A percentile compares a stretch with the other conserved stretches of the same genome.
Evolutionary conservation across 805 yeast species (phyloP).

Genomic region (Diddensiella caesifluorescens): DNA sequence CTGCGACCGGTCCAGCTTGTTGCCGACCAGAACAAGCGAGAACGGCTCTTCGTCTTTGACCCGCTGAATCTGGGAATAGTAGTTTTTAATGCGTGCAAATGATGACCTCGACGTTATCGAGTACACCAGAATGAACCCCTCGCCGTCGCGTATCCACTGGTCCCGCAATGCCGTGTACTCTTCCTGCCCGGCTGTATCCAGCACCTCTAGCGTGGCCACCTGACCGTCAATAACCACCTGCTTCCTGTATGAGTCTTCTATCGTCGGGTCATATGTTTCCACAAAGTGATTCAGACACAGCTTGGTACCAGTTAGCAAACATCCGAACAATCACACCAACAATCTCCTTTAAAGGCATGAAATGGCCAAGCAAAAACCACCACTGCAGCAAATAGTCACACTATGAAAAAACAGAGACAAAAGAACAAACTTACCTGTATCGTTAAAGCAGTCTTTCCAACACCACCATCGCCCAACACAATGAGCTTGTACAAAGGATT

Average conservation of each 20-base stretch:
- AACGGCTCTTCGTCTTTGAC: constrained; percentile 51
- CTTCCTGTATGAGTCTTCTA: constrained; percentile 64
- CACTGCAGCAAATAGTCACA: no score
- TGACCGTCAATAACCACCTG: constrained; percentile 78
- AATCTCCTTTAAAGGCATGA: no score
- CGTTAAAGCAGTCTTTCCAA: constrained; percentile 95
- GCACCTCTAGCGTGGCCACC: constrained; percentile 70
- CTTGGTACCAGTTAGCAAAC: constrained; percentile 8
- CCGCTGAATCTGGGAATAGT: constrained; percentile 71
- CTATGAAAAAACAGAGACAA: constrained; percentile 45
- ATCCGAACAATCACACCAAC: no score
- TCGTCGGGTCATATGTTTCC: constrained; percentile 97
- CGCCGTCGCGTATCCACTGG: constrained; percentile 91
- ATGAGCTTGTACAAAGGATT: constrained; percentile 64
- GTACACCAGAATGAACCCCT: constrained; percentile 85
- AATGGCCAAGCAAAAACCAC: no score
- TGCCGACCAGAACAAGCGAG: constrained; percentile 89
- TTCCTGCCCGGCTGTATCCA: constrained; percentile 93
- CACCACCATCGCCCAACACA: constrained; percentile 99
- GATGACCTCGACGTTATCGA: constrained; percentile 80
- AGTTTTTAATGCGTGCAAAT: constrained; percentile 76
- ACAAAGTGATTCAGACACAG: constrained; percentile 79
- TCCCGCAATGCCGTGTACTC: constrained; percentile 69
- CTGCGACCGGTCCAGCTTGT: constrained; percentile 68
- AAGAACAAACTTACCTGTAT: constrained; percentile 50